These are phyloP conservation scores for Nannochloropsis gaditana DNA, from an alignment of 108 stramenopile species.

Conservation along the genomic window DNA sequence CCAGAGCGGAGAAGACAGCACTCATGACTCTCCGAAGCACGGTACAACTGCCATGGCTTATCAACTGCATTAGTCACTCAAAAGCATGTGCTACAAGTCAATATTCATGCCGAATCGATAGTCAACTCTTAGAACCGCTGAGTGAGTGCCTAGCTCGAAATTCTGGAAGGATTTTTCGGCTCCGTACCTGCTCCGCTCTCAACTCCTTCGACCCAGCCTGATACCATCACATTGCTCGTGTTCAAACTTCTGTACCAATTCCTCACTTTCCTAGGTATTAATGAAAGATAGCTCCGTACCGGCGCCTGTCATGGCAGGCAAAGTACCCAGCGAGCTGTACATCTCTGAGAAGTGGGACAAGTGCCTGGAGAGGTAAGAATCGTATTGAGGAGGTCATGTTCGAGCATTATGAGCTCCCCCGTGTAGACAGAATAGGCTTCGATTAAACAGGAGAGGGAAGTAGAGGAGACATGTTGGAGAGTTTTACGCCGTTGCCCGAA, in stretches of 20 bases:
- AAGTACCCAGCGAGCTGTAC: constrained; percentile 3
- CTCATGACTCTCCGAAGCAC: background rate
- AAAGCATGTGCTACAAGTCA: too few species aligned
- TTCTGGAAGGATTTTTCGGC: background rate
- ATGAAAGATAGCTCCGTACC: background rate
- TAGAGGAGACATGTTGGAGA: too few species aligned
- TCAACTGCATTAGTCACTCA: background rate
- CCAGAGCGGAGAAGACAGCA: background rate
- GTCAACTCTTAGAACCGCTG: background rate
- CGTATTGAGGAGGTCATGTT: too few species aligned
- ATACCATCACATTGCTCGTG: background rate
- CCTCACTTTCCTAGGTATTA: background rate
- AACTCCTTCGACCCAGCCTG: background rate
- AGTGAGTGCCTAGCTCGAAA: background rate
- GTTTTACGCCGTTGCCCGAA: too few species aligned
- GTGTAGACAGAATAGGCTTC: too few species aligned
- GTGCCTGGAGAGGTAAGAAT: background rate
- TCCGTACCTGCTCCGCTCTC: background rate
- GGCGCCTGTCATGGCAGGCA: background rate
- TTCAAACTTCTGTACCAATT: background rate
- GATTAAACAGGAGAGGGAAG: too few species aligned
- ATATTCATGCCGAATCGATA: background rate
- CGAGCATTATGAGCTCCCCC: too few species aligned
- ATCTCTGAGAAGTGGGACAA: constrained; percentile 15
- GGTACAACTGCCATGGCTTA: background rate